Conservation (phyloP, 228 moss, liverwort and hornwort genomes). For the Sphagnum magellanicum region DNA sequence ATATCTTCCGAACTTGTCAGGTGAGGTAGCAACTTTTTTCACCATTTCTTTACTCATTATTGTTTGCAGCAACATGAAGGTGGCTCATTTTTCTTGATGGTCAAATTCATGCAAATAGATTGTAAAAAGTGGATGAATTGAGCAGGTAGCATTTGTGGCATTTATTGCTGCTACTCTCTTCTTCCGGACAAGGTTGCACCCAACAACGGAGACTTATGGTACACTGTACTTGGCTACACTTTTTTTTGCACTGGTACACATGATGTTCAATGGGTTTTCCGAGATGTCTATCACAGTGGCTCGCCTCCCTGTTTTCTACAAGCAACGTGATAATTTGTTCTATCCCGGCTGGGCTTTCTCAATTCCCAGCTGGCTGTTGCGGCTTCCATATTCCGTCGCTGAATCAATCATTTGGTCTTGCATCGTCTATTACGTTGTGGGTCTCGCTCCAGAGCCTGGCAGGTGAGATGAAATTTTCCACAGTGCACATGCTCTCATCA, state of each 20-base stretch:
- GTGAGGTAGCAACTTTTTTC: slow-evolving; percentile 5
- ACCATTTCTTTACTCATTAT: too few relatives aligned
- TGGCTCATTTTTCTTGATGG: too few relatives aligned
- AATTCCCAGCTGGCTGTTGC: slow-evolving; percentile 4
- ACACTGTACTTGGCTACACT: slow-evolving; percentile 9
- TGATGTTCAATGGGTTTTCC: slow-evolving; percentile 15
- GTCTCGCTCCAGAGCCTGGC: slow-evolving; percentile 1
- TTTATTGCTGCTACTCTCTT: slow-evolving; percentile 52
- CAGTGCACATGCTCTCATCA: not conserved
- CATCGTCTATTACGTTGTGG: slow-evolving; percentile 44
- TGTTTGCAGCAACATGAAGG: too few relatives aligned
- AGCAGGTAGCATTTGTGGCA: slow-evolving; percentile 62
- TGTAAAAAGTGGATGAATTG: too few relatives aligned
- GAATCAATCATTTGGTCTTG: slow-evolving; percentile 57
- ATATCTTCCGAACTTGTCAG: slow-evolving; percentile 14
- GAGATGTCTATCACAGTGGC: slow-evolving; percentile 12
- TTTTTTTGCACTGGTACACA: slow-evolving; percentile 12
- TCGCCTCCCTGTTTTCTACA: slow-evolving; percentile 13
- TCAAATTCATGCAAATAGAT: too few relatives aligned
- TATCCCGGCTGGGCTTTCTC: slow-evolving; percentile 17
- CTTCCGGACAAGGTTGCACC: slow-evolving; percentile 38
- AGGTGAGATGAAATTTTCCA: not conserved
- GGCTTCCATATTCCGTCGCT: slow-evolving; percentile 41
- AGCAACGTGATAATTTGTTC: slow-evolving; percentile 15
- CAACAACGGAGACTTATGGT: slow-evolving; percentile 19